Evolutionary conservation across 208 protist genomes (phyloP).

Genomic region (Leishmania arabica): DNA sequence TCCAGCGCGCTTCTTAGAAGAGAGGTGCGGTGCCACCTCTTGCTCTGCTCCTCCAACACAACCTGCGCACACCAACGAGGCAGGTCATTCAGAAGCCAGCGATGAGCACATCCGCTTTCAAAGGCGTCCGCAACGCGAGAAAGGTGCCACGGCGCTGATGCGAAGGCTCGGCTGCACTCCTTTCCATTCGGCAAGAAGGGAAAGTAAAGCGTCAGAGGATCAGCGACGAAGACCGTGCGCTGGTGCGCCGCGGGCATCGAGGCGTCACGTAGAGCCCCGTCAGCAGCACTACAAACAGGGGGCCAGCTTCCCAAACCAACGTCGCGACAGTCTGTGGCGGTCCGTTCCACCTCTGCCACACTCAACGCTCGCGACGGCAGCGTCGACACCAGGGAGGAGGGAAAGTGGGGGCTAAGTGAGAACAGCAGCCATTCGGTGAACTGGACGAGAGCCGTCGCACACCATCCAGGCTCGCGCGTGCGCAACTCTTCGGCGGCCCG

Average conservation of each 20-base stretch:
- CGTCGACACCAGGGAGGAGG: neutral
- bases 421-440: no score
- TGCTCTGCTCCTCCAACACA: slow-evolving; percentile 44
- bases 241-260: neutral
- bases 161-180: neutral
- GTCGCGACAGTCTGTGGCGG: neutral
- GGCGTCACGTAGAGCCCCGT: neutral
- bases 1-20: slow-evolving; percentile 27
- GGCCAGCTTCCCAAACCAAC: neutral
- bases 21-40: slow-evolving; percentile 27
- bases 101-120: slow-evolving; percentile 51
- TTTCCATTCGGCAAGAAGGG: slow-evolving; percentile 2
- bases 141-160: neutral
- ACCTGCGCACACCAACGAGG: slow-evolving; percentile 42
- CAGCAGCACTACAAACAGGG: neutral
- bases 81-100: slow-evolving; percentile 61
- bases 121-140: neutral
- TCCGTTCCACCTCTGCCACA: neutral
- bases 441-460: slow-evolving; percentile 28
- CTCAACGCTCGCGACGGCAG: slow-evolving; percentile 11
- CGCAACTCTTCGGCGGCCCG: slow-evolving; percentile 15
- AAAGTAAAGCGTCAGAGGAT: slow-evolving; percentile 25
- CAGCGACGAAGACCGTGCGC: neutral
- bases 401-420: neutral
- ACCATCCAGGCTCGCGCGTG: slow-evolving; percentile 34